Percentiles rank a stretch among this genome's conserved stretches.
Evolutionary conservation across 192 early-diverging fungal genomes (phyloP).

Genomic region (Backusella westeae): DNA sequence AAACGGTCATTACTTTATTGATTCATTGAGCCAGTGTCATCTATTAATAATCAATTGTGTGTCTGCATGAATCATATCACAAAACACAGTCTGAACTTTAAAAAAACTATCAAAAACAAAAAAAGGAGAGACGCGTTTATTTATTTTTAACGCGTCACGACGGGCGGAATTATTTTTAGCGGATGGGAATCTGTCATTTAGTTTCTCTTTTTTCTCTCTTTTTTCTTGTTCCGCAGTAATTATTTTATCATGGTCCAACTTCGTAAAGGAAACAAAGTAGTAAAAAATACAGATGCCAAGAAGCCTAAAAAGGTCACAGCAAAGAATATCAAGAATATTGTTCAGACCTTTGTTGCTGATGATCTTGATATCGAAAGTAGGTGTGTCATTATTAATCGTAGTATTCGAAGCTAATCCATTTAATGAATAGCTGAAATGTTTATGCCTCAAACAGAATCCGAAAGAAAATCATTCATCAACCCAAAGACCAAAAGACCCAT

Average conservation of each 20-base stretch:
- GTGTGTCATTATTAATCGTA: background rate
- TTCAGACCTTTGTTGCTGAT: background rate
- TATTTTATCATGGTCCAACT: background rate
- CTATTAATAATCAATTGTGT: background rate
- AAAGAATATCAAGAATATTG: background rate
- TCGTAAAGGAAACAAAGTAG: background rate
- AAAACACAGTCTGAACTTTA: background rate
- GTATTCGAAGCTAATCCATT: too few species aligned
- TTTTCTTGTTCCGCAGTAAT: background rate
- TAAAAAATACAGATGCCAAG: background rate
- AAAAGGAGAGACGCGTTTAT: background rate
- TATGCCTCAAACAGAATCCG: background rate
- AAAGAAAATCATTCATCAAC: constrained; percentile 42
- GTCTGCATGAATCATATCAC: background rate
- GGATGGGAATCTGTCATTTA: background rate
- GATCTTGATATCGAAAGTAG: constrained; percentile 9
- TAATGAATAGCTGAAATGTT: background rate
- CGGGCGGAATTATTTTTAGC: background rate
- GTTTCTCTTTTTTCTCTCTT: background rate
- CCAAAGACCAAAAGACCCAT: constrained; percentile 55
- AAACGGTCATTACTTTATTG: too few species aligned
- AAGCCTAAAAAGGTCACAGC: background rate
- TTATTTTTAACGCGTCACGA: background rate
- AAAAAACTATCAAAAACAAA: background rate
- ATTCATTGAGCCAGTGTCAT: too few species aligned